These are phyloP conservation scores for Sporothrix mexicana DNA, from an alignment of 2,329 filamentous ascomycete species.

Conservation along the genomic window DNA sequence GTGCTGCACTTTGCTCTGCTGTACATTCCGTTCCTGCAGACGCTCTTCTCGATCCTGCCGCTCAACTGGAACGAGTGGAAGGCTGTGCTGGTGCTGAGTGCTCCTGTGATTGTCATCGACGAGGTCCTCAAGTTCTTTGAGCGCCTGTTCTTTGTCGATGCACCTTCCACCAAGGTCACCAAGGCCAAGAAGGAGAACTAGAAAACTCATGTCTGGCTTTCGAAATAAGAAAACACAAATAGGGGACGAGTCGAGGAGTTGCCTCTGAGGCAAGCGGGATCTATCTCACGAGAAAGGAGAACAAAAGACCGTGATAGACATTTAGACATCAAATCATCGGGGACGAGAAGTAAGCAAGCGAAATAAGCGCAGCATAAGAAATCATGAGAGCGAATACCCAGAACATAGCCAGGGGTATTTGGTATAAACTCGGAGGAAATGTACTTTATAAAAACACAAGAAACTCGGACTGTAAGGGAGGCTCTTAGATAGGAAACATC, in stretches of 20 bases:
- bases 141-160: conserved; percentile 67
- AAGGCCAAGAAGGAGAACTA: conserved; percentile 63
- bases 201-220: conserved; percentile 33
- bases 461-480: conserved; percentile 4
- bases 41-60: conserved; percentile 87
- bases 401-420: not conserved
- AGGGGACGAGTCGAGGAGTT: too few species aligned
- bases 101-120: conserved; percentile 89
- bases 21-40: conserved; percentile 88
- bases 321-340: not conserved
- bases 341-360: not conserved
- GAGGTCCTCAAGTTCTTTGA: conserved; percentile 82
- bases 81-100: conserved; percentile 85
- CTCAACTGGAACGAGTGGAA: conserved; percentile 88
- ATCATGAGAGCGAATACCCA: not conserved
- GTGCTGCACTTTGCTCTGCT: conserved; percentile 90
- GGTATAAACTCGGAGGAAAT: conserved; percentile 21
- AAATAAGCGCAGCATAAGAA: not conserved
- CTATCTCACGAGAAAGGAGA: too few species aligned
- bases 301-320: conserved; percentile 17
- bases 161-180: conserved; percentile 44
- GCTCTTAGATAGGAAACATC: conserved; percentile 31
- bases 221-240: not conserved
- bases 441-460: conserved; percentile 20
- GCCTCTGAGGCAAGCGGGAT: too few species aligned